Evolutionary conservation across 2,329 filamentous ascomycete species (phyloP).

Genomic region (Colletotrichum lupini): DNA sequence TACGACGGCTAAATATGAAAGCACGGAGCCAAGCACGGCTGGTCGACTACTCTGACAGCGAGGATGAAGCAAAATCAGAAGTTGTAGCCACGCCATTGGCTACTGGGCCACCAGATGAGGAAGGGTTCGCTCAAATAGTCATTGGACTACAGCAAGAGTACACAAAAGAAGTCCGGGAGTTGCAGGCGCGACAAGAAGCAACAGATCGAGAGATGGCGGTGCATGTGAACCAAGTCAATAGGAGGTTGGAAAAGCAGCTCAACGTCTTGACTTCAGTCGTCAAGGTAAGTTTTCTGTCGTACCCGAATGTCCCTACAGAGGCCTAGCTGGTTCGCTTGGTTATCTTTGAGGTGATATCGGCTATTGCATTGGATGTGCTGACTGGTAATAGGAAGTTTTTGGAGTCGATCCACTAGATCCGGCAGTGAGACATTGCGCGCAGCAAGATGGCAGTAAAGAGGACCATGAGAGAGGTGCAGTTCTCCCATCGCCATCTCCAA

Average conservation of each 20-base stretch:
- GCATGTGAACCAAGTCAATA: conserved; percentile 9
- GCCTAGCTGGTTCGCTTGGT: neutral
- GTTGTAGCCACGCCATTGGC: neutral
- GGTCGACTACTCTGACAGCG: neutral
- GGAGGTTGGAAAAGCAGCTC: conserved; percentile 15
- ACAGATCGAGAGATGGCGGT: neutral
- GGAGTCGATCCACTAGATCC: neutral
- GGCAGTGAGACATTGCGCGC: too few relatives aligned
- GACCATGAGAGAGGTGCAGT: too few relatives aligned
- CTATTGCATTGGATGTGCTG: neutral
- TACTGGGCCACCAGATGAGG: neutral
- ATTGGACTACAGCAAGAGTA: conserved; percentile 17
- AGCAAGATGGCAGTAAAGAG: neutral
- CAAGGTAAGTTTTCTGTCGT: neutral
- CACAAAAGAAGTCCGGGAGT: neutral
- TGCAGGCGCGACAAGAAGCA: neutral
- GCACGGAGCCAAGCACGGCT: neutral
- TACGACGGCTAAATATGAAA: neutral
- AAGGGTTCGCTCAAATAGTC: conserved; percentile 19
- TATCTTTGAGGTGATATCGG: neutral
- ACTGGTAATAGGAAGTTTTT: neutral
- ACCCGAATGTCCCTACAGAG: too few relatives aligned
- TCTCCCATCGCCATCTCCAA: neutral
- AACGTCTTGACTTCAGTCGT: conserved; percentile 12
- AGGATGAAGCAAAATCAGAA: neutral